Conservation (phyloP, 208 protist species). For the Crithidia mellificae region DNA sequence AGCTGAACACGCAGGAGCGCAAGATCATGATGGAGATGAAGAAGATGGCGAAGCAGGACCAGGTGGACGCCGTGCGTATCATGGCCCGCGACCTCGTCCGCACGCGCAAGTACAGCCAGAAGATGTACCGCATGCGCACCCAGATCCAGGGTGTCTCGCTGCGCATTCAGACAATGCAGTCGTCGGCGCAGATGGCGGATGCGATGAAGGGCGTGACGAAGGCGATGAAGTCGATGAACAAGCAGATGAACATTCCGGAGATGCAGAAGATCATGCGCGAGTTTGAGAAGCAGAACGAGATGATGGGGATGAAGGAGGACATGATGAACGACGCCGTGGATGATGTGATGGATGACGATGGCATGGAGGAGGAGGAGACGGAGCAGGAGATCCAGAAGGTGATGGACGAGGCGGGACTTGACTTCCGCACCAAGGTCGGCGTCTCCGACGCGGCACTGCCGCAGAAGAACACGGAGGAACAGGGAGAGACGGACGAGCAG, state of each 20-base stretch:
- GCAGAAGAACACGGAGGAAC: conserved; percentile 40
- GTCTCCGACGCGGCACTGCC: conserved; percentile 52
- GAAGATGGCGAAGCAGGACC: conserved; percentile 95
- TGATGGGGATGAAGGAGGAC: conserved; percentile 99
- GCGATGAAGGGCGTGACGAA: conserved; percentile 93
- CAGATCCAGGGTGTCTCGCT: conserved; percentile 96
- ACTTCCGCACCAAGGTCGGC: conserved; percentile 85
- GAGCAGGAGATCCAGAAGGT: conserved; percentile 91
- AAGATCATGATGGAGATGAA: conserved; percentile 97
- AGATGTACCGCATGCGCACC: conserved; percentile 97
- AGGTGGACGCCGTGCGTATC: conserved; percentile 96
- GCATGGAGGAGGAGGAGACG: conserved; percentile 90
- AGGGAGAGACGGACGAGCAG: conserved; percentile 74
- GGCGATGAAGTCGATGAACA: conserved; percentile 96
- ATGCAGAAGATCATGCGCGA: conserved; percentile 98
- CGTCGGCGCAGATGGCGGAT: conserved; percentile 83
- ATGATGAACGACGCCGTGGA: conserved; percentile 97
- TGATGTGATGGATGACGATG: conserved; percentile 91
- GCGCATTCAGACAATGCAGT: conserved; percentile 95
- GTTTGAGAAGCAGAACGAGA: conserved; percentile 97
- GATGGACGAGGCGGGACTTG: conserved; percentile 91
- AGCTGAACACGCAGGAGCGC: conserved; percentile 94
- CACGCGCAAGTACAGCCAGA: conserved; percentile 93
- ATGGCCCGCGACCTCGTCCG: conserved; percentile 98
- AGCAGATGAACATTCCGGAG: conserved; percentile 95